Conservation (phyloP, 805 yeast species). For the Candida morakotiae region DNA sequence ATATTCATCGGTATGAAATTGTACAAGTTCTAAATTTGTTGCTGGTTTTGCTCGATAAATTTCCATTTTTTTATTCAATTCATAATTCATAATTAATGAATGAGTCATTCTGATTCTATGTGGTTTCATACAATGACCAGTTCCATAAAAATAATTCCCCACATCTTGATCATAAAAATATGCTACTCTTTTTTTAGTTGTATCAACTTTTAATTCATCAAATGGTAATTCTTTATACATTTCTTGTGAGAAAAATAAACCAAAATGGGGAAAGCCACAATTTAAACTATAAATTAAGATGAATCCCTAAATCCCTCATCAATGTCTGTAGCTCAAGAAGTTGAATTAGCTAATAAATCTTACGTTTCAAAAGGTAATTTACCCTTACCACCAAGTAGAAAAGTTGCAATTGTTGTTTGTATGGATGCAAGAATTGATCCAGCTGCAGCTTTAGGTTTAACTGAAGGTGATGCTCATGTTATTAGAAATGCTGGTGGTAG, state of each 20-base stretch:
- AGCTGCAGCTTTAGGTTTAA: constrained; percentile 29
- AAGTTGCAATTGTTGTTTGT: constrained; percentile 33
- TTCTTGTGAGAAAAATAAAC: neutral
- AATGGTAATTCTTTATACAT: constrained; percentile 43
- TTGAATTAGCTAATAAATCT: constrained; percentile 19
- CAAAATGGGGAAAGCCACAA: neutral
- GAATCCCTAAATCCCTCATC: neutral
- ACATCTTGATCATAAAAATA: constrained; percentile 68
- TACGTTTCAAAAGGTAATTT: constrained; percentile 23
- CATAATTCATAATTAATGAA: constrained; percentile 93
- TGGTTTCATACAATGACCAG: constrained; percentile 99
- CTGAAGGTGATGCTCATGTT: constrained; percentile 42
- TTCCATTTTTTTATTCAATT: constrained; percentile 94
- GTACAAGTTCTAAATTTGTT: constrained; percentile 95
- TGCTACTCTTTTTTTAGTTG: constrained; percentile 38
- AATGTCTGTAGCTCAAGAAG: constrained; percentile 21
- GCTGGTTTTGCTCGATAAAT: constrained; percentile 97
- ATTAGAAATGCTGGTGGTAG: constrained; percentile 44
- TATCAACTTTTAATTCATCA: constrained; percentile 40
- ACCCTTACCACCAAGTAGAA: constrained; percentile 33
- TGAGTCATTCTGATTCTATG: constrained; percentile 99
- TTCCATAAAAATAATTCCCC: constrained; percentile 96
- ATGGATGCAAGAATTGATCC: constrained; percentile 43
- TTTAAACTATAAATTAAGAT: neutral
- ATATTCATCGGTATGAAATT: constrained; percentile 96